Evolutionary conservation across 2,329 filamentous ascomycete species (phyloP), one percentile per base, ranked within the genome.

Genomic region (Gnomoniopsis smithogilvyi): DNA sequence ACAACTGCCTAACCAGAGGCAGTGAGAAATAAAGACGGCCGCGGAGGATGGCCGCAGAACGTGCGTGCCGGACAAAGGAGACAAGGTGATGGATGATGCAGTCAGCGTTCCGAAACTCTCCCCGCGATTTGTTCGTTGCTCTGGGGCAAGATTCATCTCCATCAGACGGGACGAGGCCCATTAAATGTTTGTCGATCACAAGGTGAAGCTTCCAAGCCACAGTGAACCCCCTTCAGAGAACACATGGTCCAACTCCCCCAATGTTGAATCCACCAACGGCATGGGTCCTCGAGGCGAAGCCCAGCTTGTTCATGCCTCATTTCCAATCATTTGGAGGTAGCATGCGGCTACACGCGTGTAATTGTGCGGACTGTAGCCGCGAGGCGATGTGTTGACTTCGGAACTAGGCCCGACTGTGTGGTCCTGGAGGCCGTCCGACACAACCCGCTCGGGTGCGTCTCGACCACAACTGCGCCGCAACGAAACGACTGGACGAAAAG

Each of bases 401-500:
- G 52, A 51, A 47, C 41, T 49, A 56, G 53, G 43, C 47, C 53
- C 51, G 24, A 10, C 38, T 22, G 24, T 51, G 56, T 52, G 51
- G 48, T 50, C 22, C 36, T 34, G 41, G 41, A 4, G n/a, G 41
- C 38, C 46, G 22, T 45, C 38, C 4, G 51, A 52, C n/a, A 51
- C 59, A 59, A 47, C 50, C 46, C 53, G 50, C 60, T 57, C 48
- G 53, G 26, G 19, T 50, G 49, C 57, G 57, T 57, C 57, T 57
- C 57, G 51, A 58, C 41, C 36, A 46, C 36, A 33, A 36, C 30
- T 51, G 38, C 50, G 57, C 57, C 57, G 47, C 57, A 36, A 43
- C n/a, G 50, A 24, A 60, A 62, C 45, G 60, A 62, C 53, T 62
- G 60, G 60, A 49, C 52, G 36, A 54, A 51, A 14, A 48, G 12